Percentiles rank a stretch among this genome's conserved stretches.
phyloP scores from a whole-genome alignment of 2,329 filamentous ascomycete genomes.

The Cadophora luteo-olivacea region DNA sequence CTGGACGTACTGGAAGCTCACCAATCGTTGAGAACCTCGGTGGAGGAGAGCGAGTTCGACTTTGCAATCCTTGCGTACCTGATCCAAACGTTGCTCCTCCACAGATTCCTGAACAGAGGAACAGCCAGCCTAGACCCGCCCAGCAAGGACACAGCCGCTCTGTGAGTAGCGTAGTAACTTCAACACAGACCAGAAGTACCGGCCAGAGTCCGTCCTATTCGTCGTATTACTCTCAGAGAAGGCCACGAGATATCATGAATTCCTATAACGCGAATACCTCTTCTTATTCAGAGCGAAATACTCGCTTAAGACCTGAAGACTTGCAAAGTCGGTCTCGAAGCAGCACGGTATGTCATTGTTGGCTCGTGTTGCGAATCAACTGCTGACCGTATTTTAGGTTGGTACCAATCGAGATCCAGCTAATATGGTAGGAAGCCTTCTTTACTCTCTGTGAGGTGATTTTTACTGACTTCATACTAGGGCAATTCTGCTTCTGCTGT shows the following conservation, averaged over 20 bases:
- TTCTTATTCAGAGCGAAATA: conserved; percentile 24
- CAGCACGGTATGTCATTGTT: conserved; percentile 36
- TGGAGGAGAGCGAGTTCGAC: conserved; percentile 71
- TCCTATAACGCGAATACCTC: conserved; percentile 21
- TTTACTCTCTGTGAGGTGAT: neutral
- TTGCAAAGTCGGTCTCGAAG: conserved; percentile 37
- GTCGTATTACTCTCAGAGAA: conserved; percentile 15
- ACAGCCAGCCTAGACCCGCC: conserved; percentile 20
- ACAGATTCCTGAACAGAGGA: conserved; percentile 32
- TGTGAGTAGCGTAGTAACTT: conserved; percentile 29
- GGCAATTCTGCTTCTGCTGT: neutral
- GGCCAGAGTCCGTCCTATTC: neutral
- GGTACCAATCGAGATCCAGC: conserved; percentile 12
- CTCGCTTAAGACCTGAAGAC: conserved; percentile 24
- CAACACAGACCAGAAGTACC: neutral
- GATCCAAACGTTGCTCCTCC: conserved; percentile 69
- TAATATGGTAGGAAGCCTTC: conserved; percentile 5
- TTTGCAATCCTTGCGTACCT: conserved; percentile 77
- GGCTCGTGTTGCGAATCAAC: neutral
- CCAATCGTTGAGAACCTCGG: conserved; percentile 50
- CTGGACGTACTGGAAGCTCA: conserved; percentile 33
- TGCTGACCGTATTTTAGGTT: conserved; percentile 19
- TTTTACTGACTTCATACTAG: neutral
- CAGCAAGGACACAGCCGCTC: conserved; percentile 31
- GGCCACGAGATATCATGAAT: conserved; percentile 25